Evolutionary conservation across 1,284 basidiomycete species (phyloP), one percentile per base, ranked within the genome.

Genomic region (Malassezia sympodialis): DNA sequence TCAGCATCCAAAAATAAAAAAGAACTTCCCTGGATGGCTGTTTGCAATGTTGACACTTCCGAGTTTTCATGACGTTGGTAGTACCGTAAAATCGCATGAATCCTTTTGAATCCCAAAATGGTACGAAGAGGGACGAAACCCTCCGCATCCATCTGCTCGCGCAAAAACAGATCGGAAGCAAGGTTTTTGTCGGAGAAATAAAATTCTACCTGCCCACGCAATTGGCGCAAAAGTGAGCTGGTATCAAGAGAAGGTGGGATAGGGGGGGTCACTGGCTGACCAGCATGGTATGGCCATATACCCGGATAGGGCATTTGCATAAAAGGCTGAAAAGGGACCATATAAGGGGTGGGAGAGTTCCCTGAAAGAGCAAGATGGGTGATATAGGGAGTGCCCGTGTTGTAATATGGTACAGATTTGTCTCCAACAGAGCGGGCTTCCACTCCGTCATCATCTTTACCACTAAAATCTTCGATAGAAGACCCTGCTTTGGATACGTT

Each of bases 171-270:
- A 45, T 73, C 72, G 7, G 61, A 62, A 19, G 61, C 49, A 19
- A 73, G 44, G 39, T 73, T 73, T 14, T 56, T 58, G 19, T 61
- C 56, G 3, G 65, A 68, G 50, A 73, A 72, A 51, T 73, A 73
- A 42, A 71, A 73, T 44, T 73, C 72, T 26, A 72, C 55, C 57
- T 73, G 72, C 1, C 21, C 19, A n/a, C 72, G 49, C 17, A 73
- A 31, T 32, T 61, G 64, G 0, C 59, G 60, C 14, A 53, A 24
- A 8, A 59, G 41, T 2, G 55, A 52, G 0, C 56, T n/a, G 15
- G 65, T 53, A 7, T 66, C 41, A 4, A 44, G 34, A 0, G 14
- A 17, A 11, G 37, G 37, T 21, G 17, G 17, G 46, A 39, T 32
- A 30, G 26, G 30, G 32, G 32, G 19, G 17, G 31, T 10, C 8